Base-by-base conservation (phyloP, 1,139 yeast species). In the Candida albicans region DNA sequence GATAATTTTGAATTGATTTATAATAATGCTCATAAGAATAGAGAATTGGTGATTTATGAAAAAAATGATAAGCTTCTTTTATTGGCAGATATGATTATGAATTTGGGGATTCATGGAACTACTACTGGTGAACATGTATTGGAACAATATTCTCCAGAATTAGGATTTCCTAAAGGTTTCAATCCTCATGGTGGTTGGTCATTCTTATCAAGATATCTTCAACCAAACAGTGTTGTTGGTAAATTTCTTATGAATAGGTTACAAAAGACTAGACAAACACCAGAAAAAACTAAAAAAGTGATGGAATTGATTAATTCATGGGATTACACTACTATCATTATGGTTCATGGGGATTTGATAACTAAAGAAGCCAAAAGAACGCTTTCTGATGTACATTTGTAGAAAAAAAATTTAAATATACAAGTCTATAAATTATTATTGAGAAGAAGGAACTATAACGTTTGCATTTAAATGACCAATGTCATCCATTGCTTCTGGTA, bases 81-180 rank as follows among this genome's bases (percentile, higher is more conserved):
- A 39, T 73, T 69, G 43, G 82, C 78, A 2, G 85, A 80, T 52
- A 49, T 78, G 43, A 45, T 78, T n/a, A 68, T 78, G 61, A 77
- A 78, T 49, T 57, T 78, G 14, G 44, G 46, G 8, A 29, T 43
- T 24, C 46, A 29, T 24, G 46, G 46, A n/a, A 40, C 46, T 28
- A 43, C 44, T 9, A 43, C 48, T 40, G 34, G 44, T 28, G 45
- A 44, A 38, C 50, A 52, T 9, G 45, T 53, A 2, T 41, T 58
- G 47, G 53, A 62, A 53, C 60, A 59, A 53, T 46, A 47, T 39
- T 53, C 58, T 32, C 78, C 75, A 41, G 81, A 70, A 46, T 74
- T 71, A 28, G 70, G 67, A 2, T 56, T 30, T 33, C 44, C 52
- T 1, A 49, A 48, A 4, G 61, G 62, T 8, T 56, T 49, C 37